Base-by-base conservation (phyloP, 1,139 yeast genomes). In the Blastobotrys serpentis region DNA sequence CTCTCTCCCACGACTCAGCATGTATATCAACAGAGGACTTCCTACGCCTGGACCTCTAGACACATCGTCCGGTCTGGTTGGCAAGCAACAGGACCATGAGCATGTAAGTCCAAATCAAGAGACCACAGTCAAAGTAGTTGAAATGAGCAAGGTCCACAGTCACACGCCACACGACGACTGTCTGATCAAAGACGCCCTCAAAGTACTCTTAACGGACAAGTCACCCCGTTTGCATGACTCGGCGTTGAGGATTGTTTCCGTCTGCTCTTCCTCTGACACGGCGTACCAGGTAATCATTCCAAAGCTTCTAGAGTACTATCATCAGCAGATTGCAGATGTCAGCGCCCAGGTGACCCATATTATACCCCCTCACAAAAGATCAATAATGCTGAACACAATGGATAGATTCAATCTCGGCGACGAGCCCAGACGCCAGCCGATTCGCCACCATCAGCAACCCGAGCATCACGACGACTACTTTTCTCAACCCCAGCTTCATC, bases 341-440 rank as follows among this genome's bases (percentile, higher is more conserved):
- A 47, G 49, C 11, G 56, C 56, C 6, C 54, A 54, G 34, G 51
- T 55, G 25, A 48, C 56, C 19, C 58, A 55, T 38, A 52, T 54
- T 11, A 48, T 55, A 6, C 58, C 58, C n/a, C 53, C 51, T 21
- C 52, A 55, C 42, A 53, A 53, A 34, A 46, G 52, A 2, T 34
- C 47, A 18, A 38, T 49, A 21, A 50, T 47, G 48, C 29, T 47
- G 4, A 41, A 25, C 13, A 18, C 40, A 10, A 18, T 36, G 40
- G 40, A 36, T 25, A 7, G 40, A 13, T 11, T 19, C 16, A 17
- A 18, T 11, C 11, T 17, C 4, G 40, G 22, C 40, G 40, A 18
- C 5, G 38, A n/a, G n/a, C n/a, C n/a, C 13, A n/a, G 46, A 22
- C 32, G 10, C 30, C 23, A 17, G 17, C n/a, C n/a, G n/a, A n/a